phyloP scores from a whole-genome alignment of 257 asterid species.

The Ophiorrhiza pumila region DNA sequence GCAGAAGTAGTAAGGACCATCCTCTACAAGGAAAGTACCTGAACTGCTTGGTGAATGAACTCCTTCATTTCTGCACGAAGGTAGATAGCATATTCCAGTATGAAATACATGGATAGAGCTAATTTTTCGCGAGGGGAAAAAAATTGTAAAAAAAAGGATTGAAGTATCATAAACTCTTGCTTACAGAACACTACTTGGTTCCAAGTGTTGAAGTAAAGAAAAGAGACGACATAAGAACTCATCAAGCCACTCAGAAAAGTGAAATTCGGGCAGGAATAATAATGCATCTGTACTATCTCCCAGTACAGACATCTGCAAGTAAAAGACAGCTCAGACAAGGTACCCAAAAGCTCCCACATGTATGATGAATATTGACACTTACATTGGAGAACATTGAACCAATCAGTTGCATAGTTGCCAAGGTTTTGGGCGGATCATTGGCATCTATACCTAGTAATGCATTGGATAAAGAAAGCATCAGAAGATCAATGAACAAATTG shows the following conservation, averaged over 20 bases:
- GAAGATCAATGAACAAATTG: slow-evolving; percentile 71
- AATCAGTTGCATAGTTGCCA: slow-evolving; percentile 94
- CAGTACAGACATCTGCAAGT: slow-evolving; percentile 74
- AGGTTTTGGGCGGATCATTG: slow-evolving; percentile 98
- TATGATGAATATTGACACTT: slow-evolving; percentile 30
- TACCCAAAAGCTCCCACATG: slow-evolving; percentile 11
- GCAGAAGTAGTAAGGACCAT: slow-evolving; percentile 91
- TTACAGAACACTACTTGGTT: slow-evolving; percentile 87
- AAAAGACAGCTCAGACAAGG: slow-evolving; percentile 35
- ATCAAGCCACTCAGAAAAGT: slow-evolving; percentile 96
- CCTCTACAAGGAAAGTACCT: slow-evolving; percentile 93
- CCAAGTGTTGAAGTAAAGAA: slow-evolving; percentile 93
- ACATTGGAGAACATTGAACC: slow-evolving; percentile 95
- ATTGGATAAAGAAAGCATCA: slow-evolving; percentile 80
- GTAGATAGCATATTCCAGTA: slow-evolving; percentile 23
- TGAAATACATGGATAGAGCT: neutral
- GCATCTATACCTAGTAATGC: slow-evolving; percentile 99
- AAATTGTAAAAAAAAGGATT: slow-evolving; percentile 16
- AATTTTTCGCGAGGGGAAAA: neutral
- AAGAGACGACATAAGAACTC: slow-evolving; percentile 91
- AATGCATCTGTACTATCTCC: slow-evolving; percentile 61
- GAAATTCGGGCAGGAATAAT: slow-evolving; percentile 58
- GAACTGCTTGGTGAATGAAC: slow-evolving; percentile 61
- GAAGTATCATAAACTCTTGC: slow-evolving; percentile 35
- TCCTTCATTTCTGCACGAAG: slow-evolving; percentile 86